phyloP scores from a whole-genome alignment of 495 filamentous ascomycete species.

The Cairneyella variabilis region DNA sequence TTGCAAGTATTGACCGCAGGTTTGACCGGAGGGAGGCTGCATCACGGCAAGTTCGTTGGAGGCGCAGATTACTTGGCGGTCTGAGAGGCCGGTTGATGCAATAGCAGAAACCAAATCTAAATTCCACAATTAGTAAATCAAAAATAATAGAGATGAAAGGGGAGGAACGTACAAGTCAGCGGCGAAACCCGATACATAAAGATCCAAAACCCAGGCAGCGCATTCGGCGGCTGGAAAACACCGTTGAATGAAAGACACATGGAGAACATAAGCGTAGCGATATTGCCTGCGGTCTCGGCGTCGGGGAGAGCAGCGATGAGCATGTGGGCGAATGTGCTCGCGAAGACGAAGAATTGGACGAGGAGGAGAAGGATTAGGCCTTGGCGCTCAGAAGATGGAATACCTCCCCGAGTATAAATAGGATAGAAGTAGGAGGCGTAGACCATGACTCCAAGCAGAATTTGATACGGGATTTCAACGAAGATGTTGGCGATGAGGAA shows the following conservation, averaged over 20 bases:
- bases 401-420: conserved; percentile 34
- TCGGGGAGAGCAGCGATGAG: conserved; percentile 46
- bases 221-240: conserved; percentile 61
- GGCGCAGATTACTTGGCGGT: conserved; percentile 51
- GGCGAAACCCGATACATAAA: conserved; percentile 81
- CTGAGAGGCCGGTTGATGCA: conserved; percentile 43
- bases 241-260: conserved; percentile 61
- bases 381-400: conserved; percentile 36
- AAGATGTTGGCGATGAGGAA: conserved; percentile 67
- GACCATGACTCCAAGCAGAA: conserved; percentile 54
- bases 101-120: conserved; percentile 49
- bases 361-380: conserved; percentile 51
- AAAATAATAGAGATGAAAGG: background rate
- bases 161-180: conserved; percentile 46
- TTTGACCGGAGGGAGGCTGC: conserved; percentile 47
- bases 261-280: conserved; percentile 57
- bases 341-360: conserved; percentile 64
- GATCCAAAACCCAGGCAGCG: conserved; percentile 73
- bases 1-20: conserved; percentile 53
- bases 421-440: conserved; percentile 64
- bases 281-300: conserved; percentile 52
- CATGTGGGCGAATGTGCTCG: conserved; percentile 63
- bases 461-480: conserved; percentile 70
- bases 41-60: conserved; percentile 56
- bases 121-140: background rate